Conservation (phyloP, 345 rosid species). For the Citropsis articulata region DNA sequence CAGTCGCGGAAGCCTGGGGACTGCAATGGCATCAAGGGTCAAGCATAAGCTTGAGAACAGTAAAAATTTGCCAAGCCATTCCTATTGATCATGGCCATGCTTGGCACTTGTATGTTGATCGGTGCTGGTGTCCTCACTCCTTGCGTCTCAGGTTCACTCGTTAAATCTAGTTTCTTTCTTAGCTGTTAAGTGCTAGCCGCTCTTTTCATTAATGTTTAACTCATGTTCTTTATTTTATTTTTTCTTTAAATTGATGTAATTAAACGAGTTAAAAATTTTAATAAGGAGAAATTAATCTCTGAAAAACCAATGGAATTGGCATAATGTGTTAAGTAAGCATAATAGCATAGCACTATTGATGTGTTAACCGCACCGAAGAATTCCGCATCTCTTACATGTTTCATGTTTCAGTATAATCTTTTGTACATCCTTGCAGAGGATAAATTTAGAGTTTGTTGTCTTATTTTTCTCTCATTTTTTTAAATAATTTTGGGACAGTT, state of each 20-base stretch:
- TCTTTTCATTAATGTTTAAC: too few species aligned
- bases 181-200: too few species aligned
- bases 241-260: background rate
- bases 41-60: constrained; percentile 34
- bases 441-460: too few species aligned
- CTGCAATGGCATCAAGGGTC: constrained; percentile 27
- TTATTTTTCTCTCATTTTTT: too few species aligned
- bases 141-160: constrained; percentile 39
- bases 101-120: constrained; percentile 54
- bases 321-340: too few species aligned
- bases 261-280: background rate
- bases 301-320: too few species aligned
- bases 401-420: too few species aligned
- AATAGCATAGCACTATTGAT: too few species aligned
- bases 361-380: too few species aligned
- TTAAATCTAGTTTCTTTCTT: too few species aligned
- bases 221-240: background rate
- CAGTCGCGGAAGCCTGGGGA: background rate
- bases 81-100: constrained; percentile 42
- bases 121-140: constrained; percentile 65
- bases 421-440: too few species aligned
- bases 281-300: background rate
- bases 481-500: constrained; percentile 24
- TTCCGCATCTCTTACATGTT: too few species aligned
- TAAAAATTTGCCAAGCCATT: constrained; percentile 24